Evolutionary conservation across 2,329 filamentous ascomycete species (phyloP).

Genomic region (Cladosporium phlei): DNA sequence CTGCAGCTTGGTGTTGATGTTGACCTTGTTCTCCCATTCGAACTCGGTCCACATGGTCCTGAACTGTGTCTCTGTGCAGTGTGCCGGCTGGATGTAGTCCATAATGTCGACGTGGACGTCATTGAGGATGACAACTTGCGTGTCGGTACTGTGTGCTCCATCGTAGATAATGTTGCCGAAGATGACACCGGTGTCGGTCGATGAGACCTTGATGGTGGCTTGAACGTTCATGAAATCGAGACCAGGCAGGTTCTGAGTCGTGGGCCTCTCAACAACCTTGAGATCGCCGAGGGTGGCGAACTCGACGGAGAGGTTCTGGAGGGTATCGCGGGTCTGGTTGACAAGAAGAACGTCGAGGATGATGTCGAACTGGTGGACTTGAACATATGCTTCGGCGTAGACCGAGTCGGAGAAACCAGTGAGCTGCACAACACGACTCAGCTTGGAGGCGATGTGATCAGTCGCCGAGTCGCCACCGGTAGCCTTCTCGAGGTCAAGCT

Average conservation of each 20-base stretch:
- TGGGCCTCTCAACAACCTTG: constrained; percentile 94
- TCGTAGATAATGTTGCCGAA: constrained; percentile 99
- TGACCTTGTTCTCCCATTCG: constrained; percentile 99
- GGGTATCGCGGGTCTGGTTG: constrained; percentile 92
- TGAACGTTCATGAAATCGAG: constrained; percentile 98
- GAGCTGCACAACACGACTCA: constrained; percentile 92
- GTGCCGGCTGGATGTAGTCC: constrained; percentile 98
- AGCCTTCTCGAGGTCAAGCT: constrained; percentile 85
- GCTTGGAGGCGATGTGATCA: constrained; percentile 87
- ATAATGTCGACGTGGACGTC: constrained; percentile 98
- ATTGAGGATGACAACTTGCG: constrained; percentile 95
- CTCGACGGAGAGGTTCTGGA: constrained; percentile 95
- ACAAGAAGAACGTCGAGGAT: constrained; percentile 93
- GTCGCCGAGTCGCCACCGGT: constrained; percentile 81
- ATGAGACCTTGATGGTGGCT: constrained; percentile 97
- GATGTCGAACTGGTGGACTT: constrained; percentile 98
- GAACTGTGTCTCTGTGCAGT: constrained; percentile 97
- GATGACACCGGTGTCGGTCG: constrained; percentile 95
- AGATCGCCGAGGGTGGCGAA: constrained; percentile 97
- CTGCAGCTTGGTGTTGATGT: constrained; percentile 84
- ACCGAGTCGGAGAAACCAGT: constrained; percentile 98
- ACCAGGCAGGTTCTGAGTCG: constrained; percentile 89
- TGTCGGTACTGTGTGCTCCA: constrained; percentile 83
- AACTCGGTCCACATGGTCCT: constrained; percentile 99
- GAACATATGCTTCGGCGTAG: constrained; percentile 98